These are phyloP conservation scores for Dichotomopilus funicola DNA, from an alignment of 2,329 filamentous ascomycete species.

Conservation along the genomic window DNA sequence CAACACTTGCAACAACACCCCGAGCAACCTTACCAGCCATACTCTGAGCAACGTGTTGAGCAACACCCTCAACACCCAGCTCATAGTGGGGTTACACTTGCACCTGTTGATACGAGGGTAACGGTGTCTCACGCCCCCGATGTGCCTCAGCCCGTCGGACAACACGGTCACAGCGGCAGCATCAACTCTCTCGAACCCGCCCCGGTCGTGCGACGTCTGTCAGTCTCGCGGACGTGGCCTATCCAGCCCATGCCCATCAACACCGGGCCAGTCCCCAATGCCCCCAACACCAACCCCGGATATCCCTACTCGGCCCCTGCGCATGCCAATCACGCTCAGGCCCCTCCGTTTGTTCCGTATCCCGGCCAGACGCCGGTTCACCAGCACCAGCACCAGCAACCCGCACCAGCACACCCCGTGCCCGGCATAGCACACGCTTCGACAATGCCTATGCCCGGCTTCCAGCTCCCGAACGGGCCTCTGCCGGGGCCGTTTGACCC, in stretches of 20 bases:
- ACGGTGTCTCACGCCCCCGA: too few relatives aligned
- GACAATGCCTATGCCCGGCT: slow-evolving; percentile 15
- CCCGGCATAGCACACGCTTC: slow-evolving; percentile 30
- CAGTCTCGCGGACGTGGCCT: slow-evolving; percentile 44
- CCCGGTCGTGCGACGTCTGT: slow-evolving; percentile 21
- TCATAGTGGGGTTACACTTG: too few relatives aligned
- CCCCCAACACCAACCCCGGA: slow-evolving; percentile 19
- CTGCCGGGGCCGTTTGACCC: too few relatives aligned
- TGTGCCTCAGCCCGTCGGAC: too few relatives aligned
- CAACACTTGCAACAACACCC: too few relatives aligned
- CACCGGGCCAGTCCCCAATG: neutral
- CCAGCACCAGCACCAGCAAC: slow-evolving; percentile 33
- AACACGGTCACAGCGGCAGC: too few relatives aligned
- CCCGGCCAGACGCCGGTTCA: slow-evolving; percentile 35
- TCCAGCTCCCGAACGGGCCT: slow-evolving; percentile 30
- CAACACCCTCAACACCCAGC: too few relatives aligned
- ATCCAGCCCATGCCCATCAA: slow-evolving; percentile 26
- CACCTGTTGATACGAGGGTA: too few relatives aligned
- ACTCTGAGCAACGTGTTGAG: too few relatives aligned
- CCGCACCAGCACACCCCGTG: slow-evolving; percentile 34
- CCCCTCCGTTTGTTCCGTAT: slow-evolving; percentile 32
- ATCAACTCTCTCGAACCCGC: too few relatives aligned
- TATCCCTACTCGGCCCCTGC: slow-evolving; percentile 39
- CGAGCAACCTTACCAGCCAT: too few relatives aligned
- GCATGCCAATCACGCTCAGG: slow-evolving; percentile 24